These are phyloP conservation scores for Crithidia expoeki DNA, from an alignment of 208 protist species.

Conservation along the genomic window DNA sequence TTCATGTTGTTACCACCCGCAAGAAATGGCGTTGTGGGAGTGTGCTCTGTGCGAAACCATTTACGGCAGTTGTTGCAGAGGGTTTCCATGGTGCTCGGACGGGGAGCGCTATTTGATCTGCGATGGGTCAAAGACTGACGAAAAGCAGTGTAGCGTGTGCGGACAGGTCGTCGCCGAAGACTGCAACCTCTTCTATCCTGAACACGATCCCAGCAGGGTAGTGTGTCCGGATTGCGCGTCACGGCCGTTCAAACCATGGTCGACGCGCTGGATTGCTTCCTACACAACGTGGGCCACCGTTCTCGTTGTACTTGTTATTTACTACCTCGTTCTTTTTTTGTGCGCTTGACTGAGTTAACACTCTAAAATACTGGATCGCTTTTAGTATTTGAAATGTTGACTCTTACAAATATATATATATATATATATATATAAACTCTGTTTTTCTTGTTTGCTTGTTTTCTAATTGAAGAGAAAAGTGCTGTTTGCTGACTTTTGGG, in stretches of 20 bases:
- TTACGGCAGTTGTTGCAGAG: constrained; percentile 76
- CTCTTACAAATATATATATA: too few relatives aligned
- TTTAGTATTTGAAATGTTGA: too few relatives aligned
- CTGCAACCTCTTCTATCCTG: constrained; percentile 21
- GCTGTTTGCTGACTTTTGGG: too few relatives aligned
- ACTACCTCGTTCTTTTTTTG: constrained; percentile 22
- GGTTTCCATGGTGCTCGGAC: constrained; percentile 38
- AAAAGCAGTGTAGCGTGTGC: constrained; percentile 34
- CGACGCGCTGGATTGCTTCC: constrained; percentile 69
- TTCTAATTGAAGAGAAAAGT: too few relatives aligned
- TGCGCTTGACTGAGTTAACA: constrained; percentile 3
- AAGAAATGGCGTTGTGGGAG: constrained; percentile 74
- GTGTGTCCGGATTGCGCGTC: constrained; percentile 82
- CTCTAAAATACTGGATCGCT: too few relatives aligned
- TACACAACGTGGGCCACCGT: constrained; percentile 57
- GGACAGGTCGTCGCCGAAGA: constrained; percentile 44
- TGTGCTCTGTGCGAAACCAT: constrained; percentile 76
- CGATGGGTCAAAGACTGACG: neutral
- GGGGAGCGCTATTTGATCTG: constrained; percentile 29
- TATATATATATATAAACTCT: too few relatives aligned
- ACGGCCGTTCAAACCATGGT: constrained; percentile 53
- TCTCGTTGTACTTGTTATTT: constrained; percentile 22
- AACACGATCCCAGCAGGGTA: neutral
- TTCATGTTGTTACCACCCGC: constrained; percentile 59
- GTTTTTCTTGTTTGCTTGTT: too few relatives aligned